Percentiles rank a stretch among this genome's conserved stretches.
Evolutionary conservation across 345 rosid species (phyloP).

Genomic region (Gossypium thurberi): DNA sequence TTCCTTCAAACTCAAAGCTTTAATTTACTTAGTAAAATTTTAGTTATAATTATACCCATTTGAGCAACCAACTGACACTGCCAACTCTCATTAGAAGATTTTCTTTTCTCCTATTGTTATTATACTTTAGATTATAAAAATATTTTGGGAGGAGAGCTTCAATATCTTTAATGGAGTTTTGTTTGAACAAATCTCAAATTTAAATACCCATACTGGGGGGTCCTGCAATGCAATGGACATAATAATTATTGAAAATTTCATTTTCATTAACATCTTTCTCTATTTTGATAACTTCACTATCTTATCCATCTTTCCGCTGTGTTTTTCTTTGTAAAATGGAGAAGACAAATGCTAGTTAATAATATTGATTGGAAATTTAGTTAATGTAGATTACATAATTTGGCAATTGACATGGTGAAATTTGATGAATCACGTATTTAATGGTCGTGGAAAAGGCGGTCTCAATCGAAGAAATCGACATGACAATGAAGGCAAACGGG

Average conservation of each 20-base stretch:
- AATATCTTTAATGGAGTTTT: constrained; percentile 30
- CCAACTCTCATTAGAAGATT: constrained; percentile 46
- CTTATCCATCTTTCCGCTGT: constrained; percentile 9
- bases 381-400: neutral
- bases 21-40: constrained; percentile 4
- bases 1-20: neutral
- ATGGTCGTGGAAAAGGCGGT: neutral
- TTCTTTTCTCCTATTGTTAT: constrained; percentile 7
- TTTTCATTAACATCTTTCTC: neutral
- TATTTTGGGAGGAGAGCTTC: constrained; percentile 39
- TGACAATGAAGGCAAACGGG: neutral
- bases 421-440: neutral
- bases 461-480: neutral
- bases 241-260: neutral
- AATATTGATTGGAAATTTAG: neutral
- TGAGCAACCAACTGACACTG: constrained; percentile 57
- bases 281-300: constrained; percentile 14
- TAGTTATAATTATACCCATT: constrained; percentile 26
- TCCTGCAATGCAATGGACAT: neutral
- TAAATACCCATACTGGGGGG: neutral
- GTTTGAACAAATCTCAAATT: constrained; percentile 41
- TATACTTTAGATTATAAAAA: constrained; percentile 18
- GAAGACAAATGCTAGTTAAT: neutral
- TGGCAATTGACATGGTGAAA: neutral
- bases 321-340: neutral